phyloP scores from a whole-genome alignment of 371 early-diverging fungal genomes.

The Umbelopsis sp. region DNA sequence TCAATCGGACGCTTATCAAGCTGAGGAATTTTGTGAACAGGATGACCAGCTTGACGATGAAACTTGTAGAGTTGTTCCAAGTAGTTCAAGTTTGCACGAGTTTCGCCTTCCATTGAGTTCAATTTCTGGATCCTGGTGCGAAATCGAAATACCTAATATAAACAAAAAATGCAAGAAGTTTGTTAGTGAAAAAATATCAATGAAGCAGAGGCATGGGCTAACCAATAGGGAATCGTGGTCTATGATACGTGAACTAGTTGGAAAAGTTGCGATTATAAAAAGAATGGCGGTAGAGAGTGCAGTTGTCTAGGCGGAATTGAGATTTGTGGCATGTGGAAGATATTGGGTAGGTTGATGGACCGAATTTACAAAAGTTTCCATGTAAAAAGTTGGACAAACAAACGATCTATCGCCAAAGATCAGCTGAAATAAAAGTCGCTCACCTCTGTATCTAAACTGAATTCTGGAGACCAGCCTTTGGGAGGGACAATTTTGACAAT shows the following conservation, averaged over 20 bases:
- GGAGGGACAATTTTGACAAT: constrained; percentile 96
- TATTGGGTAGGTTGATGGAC: too few relatives aligned
- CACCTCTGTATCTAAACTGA: constrained; percentile 86
- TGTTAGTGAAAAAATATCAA: neutral
- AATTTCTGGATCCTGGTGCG: constrained; percentile 88
- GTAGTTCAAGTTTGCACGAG: constrained; percentile 86
- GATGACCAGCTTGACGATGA: constrained; percentile 80
- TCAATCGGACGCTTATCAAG: constrained; percentile 87
- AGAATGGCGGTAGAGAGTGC: too few relatives aligned
- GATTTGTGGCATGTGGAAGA: too few relatives aligned
- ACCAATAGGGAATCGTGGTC: too few relatives aligned
- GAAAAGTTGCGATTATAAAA: too few relatives aligned
- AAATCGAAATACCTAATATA: constrained; percentile 82
- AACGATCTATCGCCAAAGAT: neutral
- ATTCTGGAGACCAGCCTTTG: constrained; percentile 78
- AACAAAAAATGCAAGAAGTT: neutral
- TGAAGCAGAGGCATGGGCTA: neutral
- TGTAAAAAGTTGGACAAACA: neutral
- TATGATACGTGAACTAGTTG: too few relatives aligned
- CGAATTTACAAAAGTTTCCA: too few relatives aligned
- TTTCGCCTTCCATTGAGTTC: constrained; percentile 90
- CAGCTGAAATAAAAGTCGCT: constrained; percentile 19
- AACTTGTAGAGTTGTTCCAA: constrained; percentile 89
- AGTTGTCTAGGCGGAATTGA: too few relatives aligned
- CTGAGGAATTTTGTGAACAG: constrained; percentile 77